A percentile compares a stretch with the other conserved stretches of the same genome.
These are phyloP conservation scores for Cryptococcus sp. DNA, from an alignment of 1,284 basidiomycete genomes.

Conservation along the genomic window DNA sequence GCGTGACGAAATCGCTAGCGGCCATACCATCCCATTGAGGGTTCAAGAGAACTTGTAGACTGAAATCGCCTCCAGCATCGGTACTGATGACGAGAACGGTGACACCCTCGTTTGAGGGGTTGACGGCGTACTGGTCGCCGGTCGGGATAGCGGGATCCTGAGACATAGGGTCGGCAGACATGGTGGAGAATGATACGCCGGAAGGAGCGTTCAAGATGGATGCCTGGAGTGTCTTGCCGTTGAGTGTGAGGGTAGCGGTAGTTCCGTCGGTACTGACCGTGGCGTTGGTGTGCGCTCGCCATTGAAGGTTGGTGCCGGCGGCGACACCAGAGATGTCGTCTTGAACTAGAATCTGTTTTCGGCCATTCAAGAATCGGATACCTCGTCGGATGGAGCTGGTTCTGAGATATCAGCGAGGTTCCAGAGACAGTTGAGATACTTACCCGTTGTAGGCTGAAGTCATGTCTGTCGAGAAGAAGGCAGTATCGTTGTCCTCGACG, in stretches of 20 bases:
- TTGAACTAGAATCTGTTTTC: slow-evolving; percentile 86
- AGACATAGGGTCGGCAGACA: slow-evolving; percentile 51
- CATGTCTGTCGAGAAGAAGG: slow-evolving; percentile 78
- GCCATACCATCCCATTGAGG: slow-evolving; percentile 72
- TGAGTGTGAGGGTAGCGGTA: slow-evolving; percentile 64
- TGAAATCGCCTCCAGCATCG: slow-evolving; percentile 62
- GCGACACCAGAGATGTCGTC: slow-evolving; percentile 67
- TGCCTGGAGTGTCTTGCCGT: slow-evolving; percentile 54
- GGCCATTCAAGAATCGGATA: slow-evolving; percentile 76
- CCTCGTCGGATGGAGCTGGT: slow-evolving; percentile 64
- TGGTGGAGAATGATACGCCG: slow-evolving; percentile 40
- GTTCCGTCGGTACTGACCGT: slow-evolving; percentile 52
- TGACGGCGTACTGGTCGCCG: slow-evolving; percentile 35
- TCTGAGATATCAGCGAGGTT: slow-evolving; percentile 3
- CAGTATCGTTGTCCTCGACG: slow-evolving; percentile 67
- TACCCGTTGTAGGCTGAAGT: slow-evolving; percentile 65
- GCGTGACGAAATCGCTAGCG: slow-evolving; percentile 61
- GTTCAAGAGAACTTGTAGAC: slow-evolving; percentile 73
- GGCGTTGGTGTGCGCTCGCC: slow-evolving; percentile 89
- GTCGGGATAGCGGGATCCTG: slow-evolving; percentile 61
- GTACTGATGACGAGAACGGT: slow-evolving; percentile 74
- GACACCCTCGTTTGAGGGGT: slow-evolving; percentile 62
- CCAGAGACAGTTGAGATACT: slow-evolving; percentile 7
- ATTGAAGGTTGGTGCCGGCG: slow-evolving; percentile 57
- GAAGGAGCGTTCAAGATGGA: slow-evolving; percentile 54